phyloP scores from a whole-genome alignment of 768 basidiomycete species.

The Pulveroboletus sp. region DNA sequence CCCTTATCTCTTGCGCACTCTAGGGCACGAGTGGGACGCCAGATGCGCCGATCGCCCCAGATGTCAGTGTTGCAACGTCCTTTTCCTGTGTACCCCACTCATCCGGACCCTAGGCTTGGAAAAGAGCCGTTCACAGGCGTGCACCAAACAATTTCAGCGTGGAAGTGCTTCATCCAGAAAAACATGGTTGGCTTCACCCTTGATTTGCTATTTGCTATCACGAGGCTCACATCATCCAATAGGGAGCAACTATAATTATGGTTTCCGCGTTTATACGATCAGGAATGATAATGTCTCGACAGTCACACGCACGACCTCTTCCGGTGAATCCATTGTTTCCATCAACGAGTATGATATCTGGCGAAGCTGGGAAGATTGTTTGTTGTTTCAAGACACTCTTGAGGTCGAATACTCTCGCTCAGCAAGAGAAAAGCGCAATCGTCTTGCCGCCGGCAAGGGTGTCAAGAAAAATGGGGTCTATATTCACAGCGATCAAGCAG shows the following conservation, averaged over 20 bases:
- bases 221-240: background rate
- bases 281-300: conserved; percentile 30
- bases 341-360: conserved; percentile 64
- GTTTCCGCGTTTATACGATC: conserved; percentile 55
- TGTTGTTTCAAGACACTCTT: conserved; percentile 67
- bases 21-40: conserved; percentile 7
- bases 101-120: conserved; percentile 43
- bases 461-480: conserved; percentile 68
- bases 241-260: conserved; percentile 57
- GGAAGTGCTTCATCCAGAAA: conserved; percentile 52
- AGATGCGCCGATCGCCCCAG: conserved; percentile 16
- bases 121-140: conserved; percentile 54
- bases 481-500: conserved; percentile 64
- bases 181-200: conserved; percentile 42
- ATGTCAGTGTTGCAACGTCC: conserved; percentile 19
- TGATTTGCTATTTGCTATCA: background rate
- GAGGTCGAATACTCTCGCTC: conserved; percentile 60
- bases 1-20: background rate
- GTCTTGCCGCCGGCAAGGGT: conserved; percentile 68
- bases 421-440: conserved; percentile 62
- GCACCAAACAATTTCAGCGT: conserved; percentile 59
- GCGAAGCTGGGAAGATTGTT: conserved; percentile 79
- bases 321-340: conserved; percentile 34
- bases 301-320: conserved; percentile 21
- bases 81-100: background rate